A percentile compares a stretch with the other conserved stretches of the same genome.
phyloP scores from a whole-genome alignment of 2,329 filamentous ascomycete genomes.

The Corinectria fuckeliana region DNA sequence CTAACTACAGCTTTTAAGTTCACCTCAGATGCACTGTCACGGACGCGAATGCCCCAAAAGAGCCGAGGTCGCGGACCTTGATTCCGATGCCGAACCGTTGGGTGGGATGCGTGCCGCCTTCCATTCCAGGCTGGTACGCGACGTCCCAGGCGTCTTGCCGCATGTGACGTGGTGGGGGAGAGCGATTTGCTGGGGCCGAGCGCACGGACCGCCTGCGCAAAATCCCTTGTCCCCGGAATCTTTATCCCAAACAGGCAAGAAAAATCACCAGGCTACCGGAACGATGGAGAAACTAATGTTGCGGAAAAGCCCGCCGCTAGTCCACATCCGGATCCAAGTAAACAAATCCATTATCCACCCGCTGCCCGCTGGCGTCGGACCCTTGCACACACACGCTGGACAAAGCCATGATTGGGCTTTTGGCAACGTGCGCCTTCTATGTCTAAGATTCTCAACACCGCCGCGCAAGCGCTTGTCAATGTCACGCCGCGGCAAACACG shows the following conservation, averaged over 20 bases:
- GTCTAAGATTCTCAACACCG: constrained; percentile 24
- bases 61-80: constrained; percentile 24
- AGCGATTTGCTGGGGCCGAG: constrained; percentile 14
- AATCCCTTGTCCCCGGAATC: constrained; percentile 18
- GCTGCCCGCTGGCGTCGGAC: constrained; percentile 18
- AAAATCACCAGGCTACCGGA: constrained; percentile 22
- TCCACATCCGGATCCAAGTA: constrained; percentile 37
- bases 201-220: neutral
- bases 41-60: constrained; percentile 13
- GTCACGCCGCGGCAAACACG: constrained; percentile 38
- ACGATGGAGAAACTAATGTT: constrained; percentile 35
- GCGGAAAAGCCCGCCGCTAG: constrained; percentile 31
- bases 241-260: constrained; percentile 11
- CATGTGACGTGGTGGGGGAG: constrained; percentile 20
- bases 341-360: constrained; percentile 38
- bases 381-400: constrained; percentile 29
- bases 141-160: neutral
- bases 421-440: constrained; percentile 29
- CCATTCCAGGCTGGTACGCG: constrained; percentile 15
- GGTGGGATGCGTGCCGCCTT: constrained; percentile 10
- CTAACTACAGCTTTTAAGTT: constrained; percentile 12
- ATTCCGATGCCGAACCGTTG: constrained; percentile 15
- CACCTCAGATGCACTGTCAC: constrained; percentile 20
- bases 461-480: constrained; percentile 35
- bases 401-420: constrained; percentile 21